Evolutionary conservation across 192 early-diverging fungal genomes (phyloP), one percentile per base, ranked within the genome.

Genomic region (Backusella sp.): DNA sequence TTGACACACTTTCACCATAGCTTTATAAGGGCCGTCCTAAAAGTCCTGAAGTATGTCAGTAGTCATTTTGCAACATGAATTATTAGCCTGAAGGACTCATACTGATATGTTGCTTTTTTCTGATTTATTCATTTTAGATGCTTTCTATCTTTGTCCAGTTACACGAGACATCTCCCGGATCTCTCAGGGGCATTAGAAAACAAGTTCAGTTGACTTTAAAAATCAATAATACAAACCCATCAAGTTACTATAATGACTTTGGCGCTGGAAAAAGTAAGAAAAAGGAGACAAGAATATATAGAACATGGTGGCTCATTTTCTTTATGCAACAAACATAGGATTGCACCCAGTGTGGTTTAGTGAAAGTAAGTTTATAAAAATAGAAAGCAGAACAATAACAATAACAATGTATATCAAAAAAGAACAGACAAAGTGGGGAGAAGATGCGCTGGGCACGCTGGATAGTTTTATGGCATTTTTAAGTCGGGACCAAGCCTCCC

Each of bases 381-480:
- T 17, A 11, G 36, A 23, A 34, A 21, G 11, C 7, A 26, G 0
- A 39, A 68, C 23, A 68, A 68, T 41, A 35, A 21, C 23, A 69
- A 39, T 19, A 68, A 36, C 30, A 68, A 36, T 6, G 4, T 12
- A 44, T 6, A 1, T 6, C 7, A 21, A 44, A 34, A 34, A 35
- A 75, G 74, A 75, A 32, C 65, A 68, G 14, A 46, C 74, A 30
- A 68, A 44, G 34, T 75, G 74, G 74, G 74, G 74, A 44, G 74
- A 75, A 17, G 74, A 75, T 23, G 42, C 66, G 1, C 23, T 73
- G 21, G 56, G 52, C 26, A 23, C 73, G 28, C 19, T 41, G 0
- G 15, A 34, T 41, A 26, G 53, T 14, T 12, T 73, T 42, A 37
- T 23, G 6, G 34, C 49, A 26, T 73, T 59, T 15, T 26, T 59